Percentiles rank a stretch among this genome's conserved stretches.
Conservation (phyloP, 139 green algal species). For the Chara braunii region DNA sequence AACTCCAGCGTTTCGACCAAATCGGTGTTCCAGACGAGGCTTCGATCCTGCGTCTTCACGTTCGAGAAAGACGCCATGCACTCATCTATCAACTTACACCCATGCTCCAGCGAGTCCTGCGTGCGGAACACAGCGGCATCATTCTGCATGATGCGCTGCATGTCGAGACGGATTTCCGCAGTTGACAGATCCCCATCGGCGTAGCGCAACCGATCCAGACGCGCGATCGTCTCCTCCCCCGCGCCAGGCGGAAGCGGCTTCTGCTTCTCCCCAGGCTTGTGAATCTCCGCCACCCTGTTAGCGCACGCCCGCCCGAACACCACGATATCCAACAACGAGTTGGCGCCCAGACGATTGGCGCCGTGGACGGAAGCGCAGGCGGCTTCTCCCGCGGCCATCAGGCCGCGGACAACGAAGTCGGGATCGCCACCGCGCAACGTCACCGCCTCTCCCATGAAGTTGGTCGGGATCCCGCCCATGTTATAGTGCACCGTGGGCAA, state of each 20-base stretch:
- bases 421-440: constrained; percentile 51
- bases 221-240: constrained; percentile 65
- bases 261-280: constrained; percentile 75
- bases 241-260: constrained; percentile 60
- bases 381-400: constrained; percentile 89
- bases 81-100: constrained; percentile 76
- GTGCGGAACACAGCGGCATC: constrained; percentile 94
- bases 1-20: constrained; percentile 95
- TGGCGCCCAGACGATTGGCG: constrained; percentile 96
- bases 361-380: constrained; percentile 79
- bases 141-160: constrained; percentile 58
- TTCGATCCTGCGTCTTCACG: constrained; percentile 53
- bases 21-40: constrained; percentile 52
- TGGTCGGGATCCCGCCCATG: constrained; percentile 97
- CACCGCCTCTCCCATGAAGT: constrained; percentile 79
- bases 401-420: constrained; percentile 79
- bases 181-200: constrained; percentile 66
- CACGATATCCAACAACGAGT: constrained; percentile 97
- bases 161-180: constrained; percentile 62
- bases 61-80: constrained; percentile 60
- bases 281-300: constrained; percentile 54
- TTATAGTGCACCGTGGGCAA: constrained; percentile 99
- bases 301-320: constrained; percentile 95
- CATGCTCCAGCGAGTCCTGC: constrained; percentile 75
- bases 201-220: constrained; percentile 81